phyloP scores from a whole-genome alignment of 345 rosid species.

The Salix exigua region DNA sequence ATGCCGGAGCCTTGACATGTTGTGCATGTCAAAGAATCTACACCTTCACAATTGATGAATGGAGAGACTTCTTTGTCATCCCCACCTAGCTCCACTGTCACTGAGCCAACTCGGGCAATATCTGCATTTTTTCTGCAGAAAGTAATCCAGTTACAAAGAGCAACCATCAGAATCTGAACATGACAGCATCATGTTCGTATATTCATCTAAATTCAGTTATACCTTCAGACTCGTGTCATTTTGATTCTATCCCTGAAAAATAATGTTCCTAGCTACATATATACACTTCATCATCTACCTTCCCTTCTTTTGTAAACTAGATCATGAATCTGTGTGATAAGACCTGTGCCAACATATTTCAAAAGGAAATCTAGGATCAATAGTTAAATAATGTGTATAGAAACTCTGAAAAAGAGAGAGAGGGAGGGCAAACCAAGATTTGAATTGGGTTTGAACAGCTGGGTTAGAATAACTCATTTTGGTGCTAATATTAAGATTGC shows the following conservation, averaged over 20 bases:
- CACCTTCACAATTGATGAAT: conserved; percentile 82
- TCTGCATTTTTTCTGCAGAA: conserved; percentile 69
- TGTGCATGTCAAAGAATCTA: conserved; percentile 85
- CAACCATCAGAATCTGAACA: conserved; percentile 8
- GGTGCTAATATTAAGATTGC: too few species aligned
- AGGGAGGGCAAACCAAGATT: background rate
- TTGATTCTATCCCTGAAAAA: background rate
- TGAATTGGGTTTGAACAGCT: background rate
- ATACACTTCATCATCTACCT: background rate
- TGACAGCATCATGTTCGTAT: background rate
- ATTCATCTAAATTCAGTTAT: background rate
- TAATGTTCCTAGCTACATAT: background rate
- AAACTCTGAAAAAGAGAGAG: background rate
- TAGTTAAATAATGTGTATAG: background rate
- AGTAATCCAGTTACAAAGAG: background rate
- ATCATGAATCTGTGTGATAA: background rate
- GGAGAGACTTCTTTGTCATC: conserved; percentile 67
- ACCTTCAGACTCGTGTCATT: background rate
- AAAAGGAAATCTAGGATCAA: background rate
- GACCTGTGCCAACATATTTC: background rate
- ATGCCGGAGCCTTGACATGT: conserved; percentile 94
- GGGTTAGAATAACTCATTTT: background rate
- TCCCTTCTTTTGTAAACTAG: background rate
- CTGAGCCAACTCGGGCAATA: conserved; percentile 70
- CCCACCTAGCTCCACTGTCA: conserved; percentile 71